Base-by-base conservation (phyloP, 306 rosid genomes). In the Castanospermum australe region DNA sequence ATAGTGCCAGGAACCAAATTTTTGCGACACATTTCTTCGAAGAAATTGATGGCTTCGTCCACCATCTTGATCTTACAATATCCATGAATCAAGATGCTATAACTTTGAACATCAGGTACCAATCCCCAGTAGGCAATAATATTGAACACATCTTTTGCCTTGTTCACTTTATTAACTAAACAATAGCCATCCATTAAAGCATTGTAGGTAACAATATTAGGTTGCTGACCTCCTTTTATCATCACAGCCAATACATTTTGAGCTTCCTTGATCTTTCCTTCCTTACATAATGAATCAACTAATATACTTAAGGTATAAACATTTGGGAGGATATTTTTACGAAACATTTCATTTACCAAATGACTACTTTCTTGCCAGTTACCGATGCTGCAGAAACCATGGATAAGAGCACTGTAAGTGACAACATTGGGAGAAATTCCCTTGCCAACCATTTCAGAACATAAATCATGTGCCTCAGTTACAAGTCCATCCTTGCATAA, bases 331-430 rank as follows among this genome's bases (percentile, higher is more conserved):
- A 80, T 52, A 4, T 38, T 61, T 20, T 56, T 11, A 7, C 14
- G 7, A 25, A 42, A 12, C 81, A 82, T 82, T 41, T 76, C 66
- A 14, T 67, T 69, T 17, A 50, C 22, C 24, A 50, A 6, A 6
- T 2, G 22, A 5, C 22, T n/a, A 0, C 9, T 79, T 39, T 80
- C 79, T 38, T 64, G 21, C 72, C 60, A 38, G 22, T 24, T 12
- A 10, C 77, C 77, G 2, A 47, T 15, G 7, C 9, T 28, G 36
- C 72, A 75, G 0, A 36, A 14, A 0, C 72, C 81, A 22, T 67
- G 42, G 13, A 62, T 48, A 4, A 76, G 15, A 33, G 80, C 41
- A 9, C 5, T 76, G 50, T 62, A 76, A 6, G 45, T 67, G 18
- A 67, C 30, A 33, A 59, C 66, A 38, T 68, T 9, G 0, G 67